A percentile compares a stretch with the other conserved stretches of the same genome.
Conservation (phyloP, 2,329 filamentous ascomycete genomes). For the Claviceps capensis region DNA sequence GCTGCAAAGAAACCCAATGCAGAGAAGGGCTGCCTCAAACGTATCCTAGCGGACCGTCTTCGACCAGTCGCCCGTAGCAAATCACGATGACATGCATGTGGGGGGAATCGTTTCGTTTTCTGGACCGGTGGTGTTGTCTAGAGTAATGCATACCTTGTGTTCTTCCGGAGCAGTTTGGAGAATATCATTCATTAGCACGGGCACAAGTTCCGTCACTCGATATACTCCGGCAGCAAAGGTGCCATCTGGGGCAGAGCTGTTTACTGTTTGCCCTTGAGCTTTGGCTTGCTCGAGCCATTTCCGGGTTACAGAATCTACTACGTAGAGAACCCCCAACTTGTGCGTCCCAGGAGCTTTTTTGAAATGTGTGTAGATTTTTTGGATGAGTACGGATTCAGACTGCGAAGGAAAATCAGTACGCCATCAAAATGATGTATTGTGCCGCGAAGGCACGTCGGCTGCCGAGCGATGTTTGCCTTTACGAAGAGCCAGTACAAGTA, state of each 20-base stretch:
- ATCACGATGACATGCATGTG: constrained; percentile 1
- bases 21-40: not conserved
- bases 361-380: constrained; percentile 95
- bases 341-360: constrained; percentile 89
- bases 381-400: constrained; percentile 89
- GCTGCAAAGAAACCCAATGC: not conserved
- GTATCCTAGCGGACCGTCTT: not conserved
- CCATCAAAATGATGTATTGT: constrained; percentile 1
- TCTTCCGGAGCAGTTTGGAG: constrained; percentile 75
- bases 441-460: not conserved
- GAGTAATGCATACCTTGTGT: constrained; percentile 75
- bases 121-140: not conserved
- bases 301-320: constrained; percentile 98
- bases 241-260: constrained; percentile 71
- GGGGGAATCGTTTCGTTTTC: not conserved
- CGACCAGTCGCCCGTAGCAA: not conserved
- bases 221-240: constrained; percentile 91
- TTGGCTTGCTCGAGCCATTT: constrained; percentile 97
- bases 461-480: too few species aligned
- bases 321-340: constrained; percentile 98
- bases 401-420: constrained; percentile 24
- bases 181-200: constrained; percentile 90
- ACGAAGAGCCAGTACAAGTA: not conserved
- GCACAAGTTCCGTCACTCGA: constrained; percentile 90
- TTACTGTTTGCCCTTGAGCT: constrained; percentile 67